These are phyloP conservation scores for Monascus ruber DNA, from an alignment of 2,329 filamentous ascomycete genomes.

Conservation along the genomic window DNA sequence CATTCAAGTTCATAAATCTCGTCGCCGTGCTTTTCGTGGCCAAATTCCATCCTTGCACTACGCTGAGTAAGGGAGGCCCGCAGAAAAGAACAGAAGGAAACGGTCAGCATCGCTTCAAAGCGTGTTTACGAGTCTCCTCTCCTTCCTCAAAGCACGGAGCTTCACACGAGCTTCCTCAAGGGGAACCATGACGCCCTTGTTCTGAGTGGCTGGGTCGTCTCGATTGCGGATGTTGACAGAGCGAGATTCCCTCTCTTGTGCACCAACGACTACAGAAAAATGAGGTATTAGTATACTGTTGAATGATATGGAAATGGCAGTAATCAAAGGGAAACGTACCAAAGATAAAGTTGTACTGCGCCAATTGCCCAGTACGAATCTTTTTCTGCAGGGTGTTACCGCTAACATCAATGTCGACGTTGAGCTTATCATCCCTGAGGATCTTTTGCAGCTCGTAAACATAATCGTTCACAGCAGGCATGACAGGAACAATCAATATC, in stretches of 20 bases:
- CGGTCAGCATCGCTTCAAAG: slow-evolving; percentile 16
- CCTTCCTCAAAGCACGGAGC: slow-evolving; percentile 36
- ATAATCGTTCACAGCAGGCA: slow-evolving; percentile 39
- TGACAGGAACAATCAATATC: slow-evolving; percentile 40
- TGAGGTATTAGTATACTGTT: slow-evolving; percentile 5
- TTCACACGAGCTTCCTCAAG: slow-evolving; percentile 48
- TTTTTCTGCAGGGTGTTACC: slow-evolving; percentile 43
- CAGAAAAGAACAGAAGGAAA: background rate
- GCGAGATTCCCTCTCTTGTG: slow-evolving; percentile 47
- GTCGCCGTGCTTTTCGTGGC: background rate
- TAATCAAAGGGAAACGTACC: slow-evolving; percentile 19
- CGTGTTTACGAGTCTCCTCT: slow-evolving; percentile 32
- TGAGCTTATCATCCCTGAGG: slow-evolving; percentile 34
- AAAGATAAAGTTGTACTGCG: slow-evolving; percentile 42
- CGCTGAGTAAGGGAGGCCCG: background rate
- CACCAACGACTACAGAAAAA: slow-evolving; percentile 44
- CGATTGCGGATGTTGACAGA: slow-evolving; percentile 55
- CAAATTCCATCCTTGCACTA: background rate
- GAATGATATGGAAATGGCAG: background rate
- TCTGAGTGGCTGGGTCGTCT: slow-evolving; percentile 51
- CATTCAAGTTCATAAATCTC: no score
- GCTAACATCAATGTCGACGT: slow-evolving; percentile 38
- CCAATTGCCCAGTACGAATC: slow-evolving; percentile 38
- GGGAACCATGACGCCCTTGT: slow-evolving; percentile 50
- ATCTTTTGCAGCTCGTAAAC: slow-evolving; percentile 36